A percentile compares a stretch with the other conserved stretches of the same genome.
These are phyloP conservation scores for Microbotryomycetes sp. DNA, from an alignment of 1,284 basidiomycete species.

Conservation along the genomic window DNA sequence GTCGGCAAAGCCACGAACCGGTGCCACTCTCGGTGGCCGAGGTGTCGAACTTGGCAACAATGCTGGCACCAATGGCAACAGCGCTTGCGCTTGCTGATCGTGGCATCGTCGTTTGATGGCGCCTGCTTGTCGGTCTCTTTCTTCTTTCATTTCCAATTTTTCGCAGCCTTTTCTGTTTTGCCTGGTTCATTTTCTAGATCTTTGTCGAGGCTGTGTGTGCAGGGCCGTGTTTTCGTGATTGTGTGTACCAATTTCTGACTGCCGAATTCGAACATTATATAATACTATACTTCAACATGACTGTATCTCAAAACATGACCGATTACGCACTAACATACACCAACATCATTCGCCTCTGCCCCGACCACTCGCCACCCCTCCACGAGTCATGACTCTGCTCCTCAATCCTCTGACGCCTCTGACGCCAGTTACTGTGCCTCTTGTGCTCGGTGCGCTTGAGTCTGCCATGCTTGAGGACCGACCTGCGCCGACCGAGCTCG, in stretches of 20 bases:
- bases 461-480: not conserved
- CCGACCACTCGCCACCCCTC: not conserved
- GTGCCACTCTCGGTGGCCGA: not conserved
- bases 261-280: not conserved
- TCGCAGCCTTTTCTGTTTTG: too few species aligned
- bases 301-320: not conserved
- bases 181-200: not conserved
- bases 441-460: not conserved
- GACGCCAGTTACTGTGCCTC: conserved; percentile 11
- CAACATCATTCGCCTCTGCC: not conserved
- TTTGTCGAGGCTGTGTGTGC: not conserved
- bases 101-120: not conserved
- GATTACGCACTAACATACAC: not conserved
- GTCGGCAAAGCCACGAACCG: conserved; percentile 4
- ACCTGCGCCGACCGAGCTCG: not conserved
- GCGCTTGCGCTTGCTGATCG: not conserved
- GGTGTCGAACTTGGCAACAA: conserved; percentile 19
- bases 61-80: not conserved
- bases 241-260: too few species aligned
- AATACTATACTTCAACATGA: not conserved
- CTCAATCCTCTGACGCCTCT: conserved; percentile 24
- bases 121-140: not conserved
- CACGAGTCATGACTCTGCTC: conserved; percentile 8
- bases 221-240: not conserved
- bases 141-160: not conserved